Evolutionary conservation across 2,329 filamentous ascomycete species (phyloP).

Genomic region (Parascedosporium putredinis): DNA sequence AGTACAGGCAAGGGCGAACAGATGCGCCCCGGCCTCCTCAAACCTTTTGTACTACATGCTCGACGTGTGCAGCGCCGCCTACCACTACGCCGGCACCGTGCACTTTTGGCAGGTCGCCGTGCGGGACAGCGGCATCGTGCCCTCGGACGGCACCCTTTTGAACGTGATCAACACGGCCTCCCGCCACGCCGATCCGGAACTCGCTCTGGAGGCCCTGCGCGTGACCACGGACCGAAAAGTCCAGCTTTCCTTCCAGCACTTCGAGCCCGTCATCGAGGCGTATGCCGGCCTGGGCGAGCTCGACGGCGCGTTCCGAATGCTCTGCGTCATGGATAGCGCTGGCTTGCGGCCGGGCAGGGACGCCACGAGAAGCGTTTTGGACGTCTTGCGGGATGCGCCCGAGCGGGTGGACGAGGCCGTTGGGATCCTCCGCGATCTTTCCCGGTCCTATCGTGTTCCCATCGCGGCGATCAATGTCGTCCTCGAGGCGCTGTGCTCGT

Average conservation of each 20-base stretch:
- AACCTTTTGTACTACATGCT: constrained; percentile 62
- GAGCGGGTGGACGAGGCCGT: constrained; percentile 41
- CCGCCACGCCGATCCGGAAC: constrained; percentile 51
- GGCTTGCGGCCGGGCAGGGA: constrained; percentile 45
- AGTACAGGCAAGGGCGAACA: constrained; percentile 34
- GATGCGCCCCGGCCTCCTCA: constrained; percentile 21
- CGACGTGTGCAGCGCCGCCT: constrained; percentile 58
- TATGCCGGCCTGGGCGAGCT: constrained; percentile 54
- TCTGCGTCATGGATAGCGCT: constrained; percentile 63
- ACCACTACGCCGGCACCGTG: constrained; percentile 52
- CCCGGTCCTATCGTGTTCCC: constrained; percentile 24
- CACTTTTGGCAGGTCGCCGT: constrained; percentile 65
- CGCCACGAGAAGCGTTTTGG: constrained; percentile 54
- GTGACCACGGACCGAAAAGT: constrained; percentile 48
- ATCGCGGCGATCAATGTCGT: constrained; percentile 24
- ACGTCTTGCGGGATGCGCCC: constrained; percentile 37
- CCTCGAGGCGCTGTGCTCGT: constrained; percentile 20
- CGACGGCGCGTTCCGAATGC: constrained; percentile 53
- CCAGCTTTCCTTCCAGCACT: constrained; percentile 56
- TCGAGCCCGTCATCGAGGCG: constrained; percentile 66
- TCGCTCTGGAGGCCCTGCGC: constrained; percentile 63
- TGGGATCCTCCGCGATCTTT: constrained; percentile 42
- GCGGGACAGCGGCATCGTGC: constrained; percentile 18
- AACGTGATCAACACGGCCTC: constrained; percentile 65
- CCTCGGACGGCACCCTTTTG: constrained; percentile 51